phyloP scores from a whole-genome alignment of 2,329 filamentous ascomycete species.

The Diaporthe nobilis region DNA sequence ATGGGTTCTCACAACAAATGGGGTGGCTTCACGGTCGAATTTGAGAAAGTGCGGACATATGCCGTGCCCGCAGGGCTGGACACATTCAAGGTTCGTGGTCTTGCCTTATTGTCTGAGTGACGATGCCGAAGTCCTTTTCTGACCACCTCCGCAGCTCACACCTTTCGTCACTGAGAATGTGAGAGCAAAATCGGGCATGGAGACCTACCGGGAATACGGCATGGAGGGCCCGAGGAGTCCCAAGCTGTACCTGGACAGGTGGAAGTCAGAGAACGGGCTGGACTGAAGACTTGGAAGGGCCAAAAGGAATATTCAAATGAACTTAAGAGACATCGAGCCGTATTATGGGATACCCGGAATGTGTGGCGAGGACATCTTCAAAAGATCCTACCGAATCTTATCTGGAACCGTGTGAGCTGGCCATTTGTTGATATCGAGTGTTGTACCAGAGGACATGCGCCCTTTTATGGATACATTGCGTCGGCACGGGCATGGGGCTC shows the following conservation, averaged over 20 bases:
- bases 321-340: no score
- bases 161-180: conserved; percentile 81
- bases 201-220: conserved; percentile 38
- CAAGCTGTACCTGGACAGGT: conserved; percentile 73
- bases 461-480: no score
- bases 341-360: no score
- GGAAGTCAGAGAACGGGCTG: conserved; percentile 77
- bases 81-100: conserved; percentile 76
- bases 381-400: no score
- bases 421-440: no score
- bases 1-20: conserved; percentile 88
- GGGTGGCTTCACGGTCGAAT: conserved; percentile 89
- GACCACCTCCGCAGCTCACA: conserved; percentile 70
- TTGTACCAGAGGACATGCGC: no score
- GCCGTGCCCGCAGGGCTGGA: conserved; percentile 80
- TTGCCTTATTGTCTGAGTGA: background rate
- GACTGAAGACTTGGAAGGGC: conserved; percentile 56
- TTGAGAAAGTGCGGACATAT: conserved; percentile 90
- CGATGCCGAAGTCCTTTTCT: conserved; percentile 33
- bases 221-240: conserved; percentile 71
- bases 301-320: no score
- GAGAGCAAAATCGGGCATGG: conserved; percentile 54
- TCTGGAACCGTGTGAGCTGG: no score
- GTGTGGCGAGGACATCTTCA: no score
- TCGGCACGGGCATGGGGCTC: no score